Evolutionary conservation across 257 asterid species (phyloP), one percentile per base, ranked within the genome.

Genomic region (Forsythia suspensa): DNA sequence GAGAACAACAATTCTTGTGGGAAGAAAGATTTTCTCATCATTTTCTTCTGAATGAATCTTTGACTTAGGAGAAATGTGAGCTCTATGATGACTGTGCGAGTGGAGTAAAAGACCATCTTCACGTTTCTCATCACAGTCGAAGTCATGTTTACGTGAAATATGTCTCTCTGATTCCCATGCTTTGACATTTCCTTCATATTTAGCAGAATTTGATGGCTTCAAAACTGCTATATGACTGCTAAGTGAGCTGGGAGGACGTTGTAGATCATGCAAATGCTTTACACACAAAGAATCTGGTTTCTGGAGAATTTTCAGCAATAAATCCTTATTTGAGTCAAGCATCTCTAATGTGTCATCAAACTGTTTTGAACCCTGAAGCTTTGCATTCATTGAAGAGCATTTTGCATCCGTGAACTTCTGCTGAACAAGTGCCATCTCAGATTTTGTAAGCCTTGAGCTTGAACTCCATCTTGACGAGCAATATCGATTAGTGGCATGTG

Each of bases 1-100:
- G 89, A 93, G 84, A 85, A 93, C 89, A 52, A 91, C 91, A 73
- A 95, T 93, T 88, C 90, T 90, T 1, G 97, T 95, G 15, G 98
- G 96, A 74, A 87, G 85, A 63, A 43, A 79, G 46, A 63, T 83
- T 69, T 84, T 86, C 1, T 69, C 92, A 36, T 73, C 71, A 43
- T 74, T 85, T 78, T 79, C 89, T 71, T 88, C 85, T 46, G 82
- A 73, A 73, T 61, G 92, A 85, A 39, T 70, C 72, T 77, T 82
- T 34, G 89, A 79, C 79, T 77, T 84, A 79, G 75, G 85, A 79
- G 88, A 79, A 82, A 59, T 61, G 34, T 66, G 81, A 83, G 86
- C 83, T 79, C 86, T 71, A 79, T 80, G 88, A 39, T 72, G 85
- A 80, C 73, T 84, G 46, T 76, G 89, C 20, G 86, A 76, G 59